Conservation (phyloP, 331 rosid species). For the Prunus yedoensis region DNA sequence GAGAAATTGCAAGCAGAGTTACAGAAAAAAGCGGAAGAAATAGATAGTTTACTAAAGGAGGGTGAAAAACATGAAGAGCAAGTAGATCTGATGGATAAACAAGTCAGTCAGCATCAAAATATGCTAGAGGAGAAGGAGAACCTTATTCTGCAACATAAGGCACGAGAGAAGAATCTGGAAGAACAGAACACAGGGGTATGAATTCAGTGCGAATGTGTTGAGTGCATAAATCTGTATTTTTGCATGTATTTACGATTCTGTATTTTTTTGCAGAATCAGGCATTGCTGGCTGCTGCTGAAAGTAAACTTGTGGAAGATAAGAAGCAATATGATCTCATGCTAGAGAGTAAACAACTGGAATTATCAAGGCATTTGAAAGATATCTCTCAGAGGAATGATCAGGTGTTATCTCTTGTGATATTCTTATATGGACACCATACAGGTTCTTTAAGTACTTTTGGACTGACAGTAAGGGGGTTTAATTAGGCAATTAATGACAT, state of each 20-base stretch:
- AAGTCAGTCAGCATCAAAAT: conserved; percentile 46
- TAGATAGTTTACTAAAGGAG: conserved; percentile 52
- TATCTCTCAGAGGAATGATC: conserved; percentile 89
- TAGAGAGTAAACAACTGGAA: conserved; percentile 72
- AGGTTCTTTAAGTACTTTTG: conserved; percentile 20
- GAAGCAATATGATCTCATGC: conserved; percentile 77
- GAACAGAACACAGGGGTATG: conserved; percentile 68
- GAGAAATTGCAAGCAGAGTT: conserved; percentile 64
- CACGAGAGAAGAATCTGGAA: conserved; percentile 71
- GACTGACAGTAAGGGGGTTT: conserved; percentile 35
- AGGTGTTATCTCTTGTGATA: conserved; percentile 48
- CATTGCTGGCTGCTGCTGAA: conserved; percentile 58
- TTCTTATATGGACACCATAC: conserved; percentile 21
- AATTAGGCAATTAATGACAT: conserved; percentile 88
- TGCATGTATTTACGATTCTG: conserved; percentile 17
- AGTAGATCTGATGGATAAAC: conserved; percentile 53
- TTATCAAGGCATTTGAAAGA: conserved; percentile 90
- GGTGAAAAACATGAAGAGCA: conserved; percentile 49
- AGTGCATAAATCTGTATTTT: background rate
- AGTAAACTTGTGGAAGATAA: conserved; percentile 67
- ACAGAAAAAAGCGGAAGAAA: conserved; percentile 61
- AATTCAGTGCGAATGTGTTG: conserved; percentile 21
- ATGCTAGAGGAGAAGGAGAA: conserved; percentile 64
- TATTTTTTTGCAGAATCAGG: conserved; percentile 57
- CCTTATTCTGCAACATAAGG: conserved; percentile 49